These are phyloP conservation scores for Aegilops umbellulata DNA, from an alignment of 176 grass and related monocot genomes.

Conservation along the genomic window DNA sequence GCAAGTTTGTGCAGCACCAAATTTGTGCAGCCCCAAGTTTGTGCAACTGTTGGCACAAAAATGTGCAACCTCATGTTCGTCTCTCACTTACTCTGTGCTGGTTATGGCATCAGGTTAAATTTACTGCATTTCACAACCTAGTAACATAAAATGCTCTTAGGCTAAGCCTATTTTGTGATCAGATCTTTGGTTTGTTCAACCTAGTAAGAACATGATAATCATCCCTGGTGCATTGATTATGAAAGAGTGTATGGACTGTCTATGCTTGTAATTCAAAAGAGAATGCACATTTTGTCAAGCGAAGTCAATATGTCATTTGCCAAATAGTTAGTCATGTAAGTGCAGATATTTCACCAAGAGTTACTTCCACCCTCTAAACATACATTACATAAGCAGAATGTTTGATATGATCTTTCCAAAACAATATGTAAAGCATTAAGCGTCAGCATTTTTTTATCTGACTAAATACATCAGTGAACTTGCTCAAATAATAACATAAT, in stretches of 20 bases:
- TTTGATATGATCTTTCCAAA: slow-evolving; percentile 3
- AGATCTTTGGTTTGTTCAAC: not conserved
- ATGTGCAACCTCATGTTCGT: too few species aligned
- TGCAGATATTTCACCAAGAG: not conserved
- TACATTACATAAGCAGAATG: not conserved
- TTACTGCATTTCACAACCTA: too few species aligned
- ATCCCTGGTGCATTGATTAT: not conserved
- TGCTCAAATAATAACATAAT: not conserved
- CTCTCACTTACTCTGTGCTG: too few species aligned
- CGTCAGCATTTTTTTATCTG: not conserved
- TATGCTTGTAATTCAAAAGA: not conserved
- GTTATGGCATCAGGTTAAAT: too few species aligned
- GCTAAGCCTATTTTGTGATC: too few species aligned
- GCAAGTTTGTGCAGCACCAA: too few species aligned
- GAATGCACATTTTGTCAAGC: slow-evolving; percentile 4
- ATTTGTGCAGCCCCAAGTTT: too few species aligned
- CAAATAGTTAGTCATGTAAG: not conserved
- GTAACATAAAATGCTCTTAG: too few species aligned
- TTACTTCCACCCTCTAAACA: not conserved
- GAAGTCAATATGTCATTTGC: not conserved
- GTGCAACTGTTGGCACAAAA: too few species aligned
- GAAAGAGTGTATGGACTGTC: not conserved
- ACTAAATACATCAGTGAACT: not conserved
- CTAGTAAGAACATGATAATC: not conserved
- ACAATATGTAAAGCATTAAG: not conserved